Base-by-base conservation (phyloP, 352 stramenopile genomes). In the Globisporangium paddicum region DNA sequence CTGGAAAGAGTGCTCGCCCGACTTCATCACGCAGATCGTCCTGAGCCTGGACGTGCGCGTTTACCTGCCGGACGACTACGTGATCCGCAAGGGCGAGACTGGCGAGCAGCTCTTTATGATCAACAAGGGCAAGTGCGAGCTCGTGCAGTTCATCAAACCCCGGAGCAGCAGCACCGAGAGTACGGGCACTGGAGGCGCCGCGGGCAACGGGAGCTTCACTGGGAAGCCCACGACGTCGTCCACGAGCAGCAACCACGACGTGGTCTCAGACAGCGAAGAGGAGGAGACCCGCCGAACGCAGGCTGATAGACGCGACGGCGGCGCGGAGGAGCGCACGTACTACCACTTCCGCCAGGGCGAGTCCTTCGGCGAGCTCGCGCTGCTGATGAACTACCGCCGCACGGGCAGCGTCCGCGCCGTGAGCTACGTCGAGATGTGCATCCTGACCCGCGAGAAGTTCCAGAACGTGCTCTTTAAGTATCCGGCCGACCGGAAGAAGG, bases 61-160 rank as follows among this genome's bases (percentile, higher is more conserved):
- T 14, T 92, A 89, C 58, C 59, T 90, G 11, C 79, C 81, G 3
- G 83, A 93, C 60, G 79, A 90, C 55, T 93, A 78, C 38, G 77
- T 93, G 37, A 78, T 89, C 30, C 67, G 77, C 9, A 64, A 75
- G 34, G 79, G 71, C 3, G 79, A 90, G 45, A 71, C 87, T 0
- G 77, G 72, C 38, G 68, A 73, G 25, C 71, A 90, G 23, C 86
- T 84, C 59, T 92, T 81, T 66, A 87, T 90, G 61, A 71, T 92
- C 13, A 86, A 90, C 41, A 73, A 75, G 0, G 82, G 78, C 1
- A 63, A 72, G 13, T 89, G 80, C 41, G 72, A 88, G 50, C 56
- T 88, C 1, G 48, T 53, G n/a, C 53, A 59, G 53, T 28, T 59
- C 28, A 19, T 51, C 49, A 55, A 59, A 11, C 9, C 16, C 25